phyloP scores from a whole-genome alignment of 2,329 filamentous ascomycete genomes.

The Trichophyton benhamiae region DNA sequence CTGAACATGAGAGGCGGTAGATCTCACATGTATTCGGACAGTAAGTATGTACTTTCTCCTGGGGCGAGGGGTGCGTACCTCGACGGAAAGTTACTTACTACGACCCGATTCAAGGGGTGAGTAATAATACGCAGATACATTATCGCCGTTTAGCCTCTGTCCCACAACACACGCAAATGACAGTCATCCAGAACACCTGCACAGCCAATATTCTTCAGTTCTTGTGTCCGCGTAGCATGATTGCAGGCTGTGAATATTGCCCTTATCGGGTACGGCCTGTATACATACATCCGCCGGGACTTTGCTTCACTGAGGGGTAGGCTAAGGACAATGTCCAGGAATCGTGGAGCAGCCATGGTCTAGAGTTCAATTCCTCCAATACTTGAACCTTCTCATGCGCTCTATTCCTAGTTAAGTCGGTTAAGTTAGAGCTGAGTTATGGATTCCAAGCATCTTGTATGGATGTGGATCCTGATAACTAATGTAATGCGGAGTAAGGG shows the following conservation, averaged over 20 bases:
- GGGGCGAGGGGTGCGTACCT: not conserved
- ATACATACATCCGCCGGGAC: not conserved
- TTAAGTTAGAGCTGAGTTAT: not conserved
- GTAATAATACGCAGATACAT: not conserved
- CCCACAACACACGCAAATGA: not conserved
- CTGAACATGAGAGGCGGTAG: not conserved
- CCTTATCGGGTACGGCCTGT: not conserved
- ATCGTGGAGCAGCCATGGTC: not conserved
- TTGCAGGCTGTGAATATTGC: not conserved
- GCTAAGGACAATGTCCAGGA: not conserved
- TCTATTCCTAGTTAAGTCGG: not conserved
- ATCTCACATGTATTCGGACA: slow-evolving; percentile 1
- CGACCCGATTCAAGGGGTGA: not conserved
- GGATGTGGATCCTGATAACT: not conserved
- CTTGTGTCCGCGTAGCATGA: not conserved
- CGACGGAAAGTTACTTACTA: slow-evolving; percentile 1
- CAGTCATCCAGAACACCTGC: not conserved
- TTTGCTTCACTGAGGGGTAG: not conserved
- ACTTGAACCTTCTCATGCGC: not conserved
- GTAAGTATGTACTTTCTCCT: not conserved
- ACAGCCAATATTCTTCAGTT: not conserved
- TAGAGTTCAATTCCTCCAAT: not conserved
- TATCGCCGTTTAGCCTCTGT: not conserved
- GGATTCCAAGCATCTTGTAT: not conserved
- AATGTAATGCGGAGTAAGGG: slow-evolving; percentile 2